Base-by-base conservation (phyloP, 2,329 filamentous ascomycete species). In the Trichoderma koningiopsis region DNA sequence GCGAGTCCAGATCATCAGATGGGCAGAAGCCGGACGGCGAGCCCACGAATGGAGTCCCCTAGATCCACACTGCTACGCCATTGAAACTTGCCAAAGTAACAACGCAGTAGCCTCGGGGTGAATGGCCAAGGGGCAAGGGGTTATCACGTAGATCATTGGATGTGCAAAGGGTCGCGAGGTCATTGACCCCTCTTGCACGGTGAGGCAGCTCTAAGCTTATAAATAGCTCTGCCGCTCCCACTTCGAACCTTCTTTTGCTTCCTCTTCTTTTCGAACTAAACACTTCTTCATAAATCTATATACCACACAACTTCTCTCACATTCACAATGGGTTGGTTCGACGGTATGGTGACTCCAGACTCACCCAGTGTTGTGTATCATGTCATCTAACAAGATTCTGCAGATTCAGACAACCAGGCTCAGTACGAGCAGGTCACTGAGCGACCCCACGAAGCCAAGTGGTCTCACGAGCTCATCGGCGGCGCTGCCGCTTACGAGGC, bases 401-500 rank as follows among this genome's bases (percentile, higher is more conserved):
- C 59, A 70, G 76, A 72, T 56, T 70, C 76, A 55, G 75, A 73
- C 16, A 14, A 71, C 49, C 72, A 68, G 53, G 70, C 76, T 66
- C 72, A 73, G 55, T 74, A 78, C 63, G 72, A 79, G 55, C 27
- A 75, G 59, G 65, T 78, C 1, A 73, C 70, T 4, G 40, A 70
- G 35, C 72, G 74, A 22, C 67, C 69, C 10, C 78, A 80, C 69
- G 76, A 79, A 68, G 75, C 77, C 7, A 70, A 76, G 14, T 75
- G 77, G 68, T 72, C 74, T 8, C 77, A 78, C 56, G 77, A 78
- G 16, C 71, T 78, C 2, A 68, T 78, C 2, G 77, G 77, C 1
- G 76, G 77, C 13, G 77, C 77, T 0, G 77, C 77, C 6, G 77
- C 77, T 0, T 78, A 35, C 19, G 77, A 77, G 35, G 77, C 77